Evolutionary conservation across 176 grass and related monocot species (phyloP).

Genomic region (Carex kokanica): DNA sequence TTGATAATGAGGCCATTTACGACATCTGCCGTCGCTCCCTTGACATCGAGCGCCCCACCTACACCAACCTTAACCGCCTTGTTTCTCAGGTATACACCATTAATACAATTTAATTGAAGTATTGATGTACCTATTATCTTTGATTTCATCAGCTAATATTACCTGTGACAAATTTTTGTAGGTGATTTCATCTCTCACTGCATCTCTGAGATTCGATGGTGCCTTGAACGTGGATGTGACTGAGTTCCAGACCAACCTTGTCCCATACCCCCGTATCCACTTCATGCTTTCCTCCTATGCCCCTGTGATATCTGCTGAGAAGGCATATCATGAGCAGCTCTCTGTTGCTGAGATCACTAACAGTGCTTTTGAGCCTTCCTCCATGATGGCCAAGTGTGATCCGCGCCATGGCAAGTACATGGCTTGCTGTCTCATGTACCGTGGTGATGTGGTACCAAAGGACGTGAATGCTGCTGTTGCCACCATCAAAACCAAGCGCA

Average conservation of each 20-base stretch:
- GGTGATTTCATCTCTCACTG: constrained; percentile 29
- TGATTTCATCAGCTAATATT: neutral
- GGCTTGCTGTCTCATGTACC: constrained; percentile 27
- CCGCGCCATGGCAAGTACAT: constrained; percentile 26
- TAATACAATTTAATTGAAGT: neutral
- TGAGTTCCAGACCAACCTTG: constrained; percentile 26
- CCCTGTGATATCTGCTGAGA: constrained; percentile 28
- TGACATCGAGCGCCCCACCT: constrained; percentile 26
- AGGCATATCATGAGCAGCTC: constrained; percentile 24
- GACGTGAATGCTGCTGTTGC: constrained; percentile 24
- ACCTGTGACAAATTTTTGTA: neutral
- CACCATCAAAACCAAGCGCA: constrained; percentile 28
- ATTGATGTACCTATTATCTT: neutral
- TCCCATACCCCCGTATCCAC: constrained; percentile 24
- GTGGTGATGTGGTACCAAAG: constrained; percentile 26
- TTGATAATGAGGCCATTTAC: constrained; percentile 28
- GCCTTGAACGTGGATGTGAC: constrained; percentile 27
- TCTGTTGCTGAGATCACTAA: constrained; percentile 30
- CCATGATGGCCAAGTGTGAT: constrained; percentile 28
- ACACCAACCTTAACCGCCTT: constrained; percentile 27
- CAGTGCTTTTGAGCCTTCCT: constrained; percentile 27
- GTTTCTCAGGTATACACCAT: constrained; percentile 11
- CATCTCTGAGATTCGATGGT: constrained; percentile 23
- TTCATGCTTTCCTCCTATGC: constrained; percentile 28
- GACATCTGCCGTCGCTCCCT: constrained; percentile 21